Evolutionary conservation across 768 basidiomycete species (phyloP).

Genomic region (Tulasnella sp.): DNA sequence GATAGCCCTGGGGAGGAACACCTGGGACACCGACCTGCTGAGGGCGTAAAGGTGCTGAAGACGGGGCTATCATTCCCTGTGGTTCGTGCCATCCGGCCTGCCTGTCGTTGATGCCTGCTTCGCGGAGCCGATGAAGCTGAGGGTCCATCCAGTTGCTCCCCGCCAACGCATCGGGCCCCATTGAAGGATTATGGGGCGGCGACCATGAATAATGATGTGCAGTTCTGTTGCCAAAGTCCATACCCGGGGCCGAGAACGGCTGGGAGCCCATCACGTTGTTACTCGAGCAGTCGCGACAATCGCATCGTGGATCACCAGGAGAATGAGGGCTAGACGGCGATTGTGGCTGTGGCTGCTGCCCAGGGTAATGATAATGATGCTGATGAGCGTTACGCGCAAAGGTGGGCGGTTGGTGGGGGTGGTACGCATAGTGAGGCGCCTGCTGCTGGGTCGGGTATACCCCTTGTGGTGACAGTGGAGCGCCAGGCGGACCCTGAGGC

Average conservation of each 20-base stretch:
- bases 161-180: background rate
- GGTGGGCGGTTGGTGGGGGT: background rate
- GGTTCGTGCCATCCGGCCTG: slow-evolving; percentile 23
- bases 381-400: slow-evolving; percentile 20
- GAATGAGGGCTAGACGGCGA: slow-evolving; percentile 10
- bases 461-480: slow-evolving; percentile 8
- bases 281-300: background rate
- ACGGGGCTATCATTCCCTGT: slow-evolving; percentile 1
- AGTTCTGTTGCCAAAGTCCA: background rate
- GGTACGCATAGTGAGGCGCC: slow-evolving; percentile 10
- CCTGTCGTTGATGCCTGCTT: slow-evolving; percentile 8
- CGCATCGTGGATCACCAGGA: background rate
- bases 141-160: background rate
- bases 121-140: background rate
- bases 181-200: background rate
- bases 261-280: background rate
- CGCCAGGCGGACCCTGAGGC: slow-evolving; percentile 17
- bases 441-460: slow-evolving; percentile 14
- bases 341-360: background rate
- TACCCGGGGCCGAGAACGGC: background rate
- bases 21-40: background rate
- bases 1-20: background rate
- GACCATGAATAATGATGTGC: background rate
- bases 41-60: background rate
- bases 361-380: slow-evolving; percentile 24